Conservation (phyloP, 1,139 yeast species). For the Scheffersomyces parashehatae region DNA sequence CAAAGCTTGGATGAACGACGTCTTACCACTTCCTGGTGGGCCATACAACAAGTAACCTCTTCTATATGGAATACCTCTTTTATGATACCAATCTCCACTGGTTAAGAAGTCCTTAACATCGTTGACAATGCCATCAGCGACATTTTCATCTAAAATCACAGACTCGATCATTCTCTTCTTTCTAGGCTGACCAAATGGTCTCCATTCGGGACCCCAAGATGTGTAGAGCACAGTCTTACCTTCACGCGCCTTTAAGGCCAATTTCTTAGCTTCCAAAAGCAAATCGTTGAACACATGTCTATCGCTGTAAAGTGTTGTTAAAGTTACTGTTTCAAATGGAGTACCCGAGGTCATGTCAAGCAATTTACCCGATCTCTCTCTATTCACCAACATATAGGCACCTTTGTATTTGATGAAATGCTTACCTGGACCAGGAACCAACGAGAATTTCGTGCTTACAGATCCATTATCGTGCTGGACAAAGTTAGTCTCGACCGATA, state of each 20-base stretch:
- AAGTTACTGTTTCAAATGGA: constrained; percentile 92
- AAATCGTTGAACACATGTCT: constrained; percentile 69
- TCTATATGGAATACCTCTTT: constrained; percentile 95
- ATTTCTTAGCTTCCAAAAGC: constrained; percentile 76
- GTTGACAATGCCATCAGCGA: constrained; percentile 60
- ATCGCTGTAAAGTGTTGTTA: constrained; percentile 87
- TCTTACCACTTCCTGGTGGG: constrained; percentile 98
- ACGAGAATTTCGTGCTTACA: constrained; percentile 79
- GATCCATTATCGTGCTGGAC: constrained; percentile 93
- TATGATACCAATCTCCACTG: constrained; percentile 90
- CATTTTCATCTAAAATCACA: constrained; percentile 78
- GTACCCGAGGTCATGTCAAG: constrained; percentile 89
- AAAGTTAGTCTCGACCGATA: constrained; percentile 86
- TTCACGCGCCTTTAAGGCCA: constrained; percentile 82
- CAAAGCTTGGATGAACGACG: constrained; percentile 91
- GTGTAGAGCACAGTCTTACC: constrained; percentile 94
- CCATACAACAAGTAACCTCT: constrained; percentile 93
- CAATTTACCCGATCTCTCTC: constrained; percentile 88
- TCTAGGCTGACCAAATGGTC: constrained; percentile 96
- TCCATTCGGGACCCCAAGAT: constrained; percentile 98
- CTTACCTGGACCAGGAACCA: constrained; percentile 98
- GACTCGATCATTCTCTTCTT: constrained; percentile 82
- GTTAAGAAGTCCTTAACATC: constrained; percentile 81
- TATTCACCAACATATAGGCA: constrained; percentile 82
- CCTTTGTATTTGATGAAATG: constrained; percentile 84